Evolutionary conservation across 257 asterid species (phyloP), one percentile per base, ranked within the genome.

Genomic region (Solanum chilense): DNA sequence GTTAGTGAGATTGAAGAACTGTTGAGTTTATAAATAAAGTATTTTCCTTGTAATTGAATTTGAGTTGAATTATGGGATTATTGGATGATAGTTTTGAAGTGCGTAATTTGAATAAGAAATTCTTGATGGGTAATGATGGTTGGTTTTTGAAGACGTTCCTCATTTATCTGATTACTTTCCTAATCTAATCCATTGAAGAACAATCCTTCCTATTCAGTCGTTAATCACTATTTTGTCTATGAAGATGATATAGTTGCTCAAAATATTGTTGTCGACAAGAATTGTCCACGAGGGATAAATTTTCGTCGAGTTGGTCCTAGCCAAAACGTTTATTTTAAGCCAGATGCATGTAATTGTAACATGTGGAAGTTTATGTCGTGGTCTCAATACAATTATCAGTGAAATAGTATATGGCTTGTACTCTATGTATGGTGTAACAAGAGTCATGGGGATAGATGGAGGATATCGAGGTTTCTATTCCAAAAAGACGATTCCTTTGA

Each of bases 221-320:
- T 96, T 16, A 92, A 90, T 98, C 97, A 95, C 91, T 96, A 93
- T 87, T 96, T 96, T 82, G 98, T 95, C 10, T 91, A 96, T 92
- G 90, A 41, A 23, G 98, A 96, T 89, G 98, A 95, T 89, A 87
- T 96, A 9, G 95, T 96, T 68, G 93, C 97, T n/a, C 88, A 91
- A 88, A 95, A 93, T 96, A 86, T 94, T 27, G 98, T 96, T 41
- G 97, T 95, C 69, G 98, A 94, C 91, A 93, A 92, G 92, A 92
- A 92, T 85, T 89, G 95, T 71, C 93, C 94, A 27, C 89, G 98
- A 90, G 98, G 99, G 84, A 41, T 33, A 85, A 98, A 96, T 94
- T 96, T 96, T 83, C 92, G 98, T 66, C 98, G 98, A 41, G 98
- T 98, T n/a, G 98, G 99, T 86, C 98, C 99, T 88, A 92, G 96